These are phyloP conservation scores for Stropharia rugosoannulata DNA, from an alignment of 768 basidiomycete genomes.

Conservation along the genomic window DNA sequence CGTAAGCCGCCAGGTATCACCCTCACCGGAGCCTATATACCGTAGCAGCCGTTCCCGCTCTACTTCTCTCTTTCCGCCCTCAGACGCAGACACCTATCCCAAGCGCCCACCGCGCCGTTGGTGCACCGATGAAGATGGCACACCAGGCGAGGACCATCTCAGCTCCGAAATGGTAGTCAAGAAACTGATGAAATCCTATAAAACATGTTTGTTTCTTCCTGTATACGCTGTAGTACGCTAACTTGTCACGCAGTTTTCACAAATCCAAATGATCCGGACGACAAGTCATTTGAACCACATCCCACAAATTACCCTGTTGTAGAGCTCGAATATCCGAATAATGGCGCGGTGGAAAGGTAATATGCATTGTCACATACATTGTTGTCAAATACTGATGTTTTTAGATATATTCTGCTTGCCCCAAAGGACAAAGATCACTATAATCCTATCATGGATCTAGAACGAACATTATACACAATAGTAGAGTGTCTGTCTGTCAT, in stretches of 20 bases:
- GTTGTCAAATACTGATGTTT: background rate
- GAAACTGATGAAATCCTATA: constrained; percentile 64
- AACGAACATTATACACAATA: constrained; percentile 69
- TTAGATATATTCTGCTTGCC: constrained; percentile 74
- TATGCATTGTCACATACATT: background rate
- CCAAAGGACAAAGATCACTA: constrained; percentile 88
- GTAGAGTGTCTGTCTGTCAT: constrained; percentile 54
- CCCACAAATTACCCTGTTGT: constrained; percentile 60
- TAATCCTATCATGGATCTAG: constrained; percentile 80
- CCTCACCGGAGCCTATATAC: constrained; percentile 59
- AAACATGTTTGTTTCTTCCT: constrained; percentile 45
- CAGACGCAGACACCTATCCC: constrained; percentile 30
- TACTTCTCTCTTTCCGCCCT: constrained; percentile 47
- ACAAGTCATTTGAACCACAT: constrained; percentile 64
- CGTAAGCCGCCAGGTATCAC: constrained; percentile 37
- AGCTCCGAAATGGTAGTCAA: constrained; percentile 68
- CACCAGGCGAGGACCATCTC: constrained; percentile 48
- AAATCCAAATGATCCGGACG: constrained; percentile 61
- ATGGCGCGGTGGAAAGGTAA: constrained; percentile 66
- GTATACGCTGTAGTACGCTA: constrained; percentile 11
- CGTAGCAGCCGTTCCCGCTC: constrained; percentile 65
- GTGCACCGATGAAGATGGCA: constrained; percentile 50
- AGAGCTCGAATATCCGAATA: constrained; percentile 81
- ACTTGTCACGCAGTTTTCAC: constrained; percentile 53
- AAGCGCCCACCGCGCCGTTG: constrained; percentile 42